Evolutionary conservation across 1,284 basidiomycete species (phyloP).

Genomic region (Trametes pubescens): DNA sequence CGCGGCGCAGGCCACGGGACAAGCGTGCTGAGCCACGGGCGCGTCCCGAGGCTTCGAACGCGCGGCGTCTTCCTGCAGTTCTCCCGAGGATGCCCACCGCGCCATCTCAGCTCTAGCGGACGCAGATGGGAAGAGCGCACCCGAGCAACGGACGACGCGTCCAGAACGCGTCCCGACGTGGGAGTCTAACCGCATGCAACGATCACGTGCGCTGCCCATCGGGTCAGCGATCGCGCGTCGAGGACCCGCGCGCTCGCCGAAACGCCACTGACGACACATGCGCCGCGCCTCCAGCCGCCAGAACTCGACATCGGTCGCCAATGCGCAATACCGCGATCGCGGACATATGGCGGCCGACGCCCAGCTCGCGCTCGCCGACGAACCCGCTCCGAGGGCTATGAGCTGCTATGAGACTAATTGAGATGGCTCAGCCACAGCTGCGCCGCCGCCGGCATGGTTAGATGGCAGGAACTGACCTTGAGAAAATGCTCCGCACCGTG

Average conservation of each 20-base stretch:
- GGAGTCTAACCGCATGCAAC: slow-evolving; percentile 33
- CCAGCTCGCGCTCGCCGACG: slow-evolving; percentile 4
- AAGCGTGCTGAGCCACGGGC: slow-evolving; percentile 8
- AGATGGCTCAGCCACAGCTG: background rate
- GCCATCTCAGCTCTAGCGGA: slow-evolving; percentile 24
- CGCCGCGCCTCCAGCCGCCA: slow-evolving; percentile 1
- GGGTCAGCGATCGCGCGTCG: slow-evolving; percentile 22
- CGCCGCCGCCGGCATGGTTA: slow-evolving; percentile 14
- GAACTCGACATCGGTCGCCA: background rate
- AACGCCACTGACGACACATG: slow-evolving; percentile 21
- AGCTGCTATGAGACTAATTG: background rate
- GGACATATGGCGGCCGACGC: slow-evolving; percentile 14
- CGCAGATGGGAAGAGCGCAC: slow-evolving; percentile 18
- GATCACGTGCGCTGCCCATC: slow-evolving; percentile 31
- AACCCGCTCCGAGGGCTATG: background rate
- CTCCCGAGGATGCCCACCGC: slow-evolving; percentile 27
- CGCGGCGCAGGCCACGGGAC: slow-evolving; percentile 15
- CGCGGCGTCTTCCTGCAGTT: slow-evolving; percentile 22
- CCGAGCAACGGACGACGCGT: slow-evolving; percentile 22
- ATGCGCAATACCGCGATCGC: background rate
- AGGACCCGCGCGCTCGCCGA: background rate
- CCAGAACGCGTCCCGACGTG: slow-evolving; percentile 21
- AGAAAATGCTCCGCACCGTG: slow-evolving; percentile 10
- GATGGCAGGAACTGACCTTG: slow-evolving; percentile 8
- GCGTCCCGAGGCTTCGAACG: slow-evolving; percentile 13